Base-by-base conservation (phyloP, 2,329 filamentous ascomycete genomes). In the Fusarium poae region DNA sequence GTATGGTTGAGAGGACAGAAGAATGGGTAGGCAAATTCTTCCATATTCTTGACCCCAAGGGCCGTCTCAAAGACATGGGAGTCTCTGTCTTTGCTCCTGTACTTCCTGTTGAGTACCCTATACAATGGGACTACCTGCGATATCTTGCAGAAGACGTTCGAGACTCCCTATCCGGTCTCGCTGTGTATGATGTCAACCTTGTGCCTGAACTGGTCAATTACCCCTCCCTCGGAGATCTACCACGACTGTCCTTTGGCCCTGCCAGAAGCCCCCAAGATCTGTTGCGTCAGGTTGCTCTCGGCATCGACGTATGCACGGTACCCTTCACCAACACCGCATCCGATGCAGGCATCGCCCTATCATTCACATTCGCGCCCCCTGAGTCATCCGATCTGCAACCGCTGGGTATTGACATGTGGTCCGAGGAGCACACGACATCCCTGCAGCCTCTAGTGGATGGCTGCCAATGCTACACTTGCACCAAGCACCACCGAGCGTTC, bases 1-100 rank as follows among this genome's bases (percentile, higher is more conserved):
- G 92, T 74, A 97, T 97, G 89, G 90, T 89, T 25, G 93, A 96
- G 75, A 86, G 95, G 58, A 97, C 93, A 1, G 91, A 96, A 76
- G 86, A 87, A 37, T 98, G 94, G 93, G 83, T 95, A 20, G 86
- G 88, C 25, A 87, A 91, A 66, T 88, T 93, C 51, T 82, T 94
- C 35, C 76, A 77, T 21, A 68, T 75, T n/a, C 67, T 75, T 13
- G 70, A 72, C 46, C 69, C 66, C 27, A 72, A 74, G 20, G 72
- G 76, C 21, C 75, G 62, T 15, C 61, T 73, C 16, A 72, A 74
- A 9, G 74, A 73, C 16, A 48, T 72, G 7, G 77, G 67, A 2
- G 78, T 82, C 27, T 79, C 83, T 5, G 79, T 91, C 68, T 88
- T 91, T 79, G 84, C 90, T 5, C 88, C 89, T 0, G 83, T 97